These are phyloP conservation scores for Coelastrella sp. DNA, from an alignment of 139 green algal genomes.

Conservation along the genomic window DNA sequence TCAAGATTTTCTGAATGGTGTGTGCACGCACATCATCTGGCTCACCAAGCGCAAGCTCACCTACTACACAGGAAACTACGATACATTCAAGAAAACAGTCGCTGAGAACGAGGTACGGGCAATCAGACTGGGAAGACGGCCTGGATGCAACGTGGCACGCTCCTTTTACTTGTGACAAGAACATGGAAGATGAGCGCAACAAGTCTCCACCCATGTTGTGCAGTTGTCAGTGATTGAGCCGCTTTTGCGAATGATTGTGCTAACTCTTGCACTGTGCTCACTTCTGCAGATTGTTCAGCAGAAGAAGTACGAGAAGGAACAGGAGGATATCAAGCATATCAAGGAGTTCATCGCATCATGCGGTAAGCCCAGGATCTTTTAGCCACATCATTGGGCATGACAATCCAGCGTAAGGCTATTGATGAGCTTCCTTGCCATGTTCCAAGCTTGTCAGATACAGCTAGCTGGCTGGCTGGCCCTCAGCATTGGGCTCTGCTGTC, in stretches of 20 bases:
- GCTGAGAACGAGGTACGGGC: conserved; percentile 49
- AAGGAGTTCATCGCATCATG: conserved; percentile 80
- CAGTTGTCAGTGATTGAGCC: background rate
- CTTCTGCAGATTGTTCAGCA: conserved; percentile 82
- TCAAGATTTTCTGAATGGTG: conserved; percentile 89
- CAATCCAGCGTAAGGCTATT: too few species aligned
- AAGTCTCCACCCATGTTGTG: too few species aligned
- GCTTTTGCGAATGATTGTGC: background rate
- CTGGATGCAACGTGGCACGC: too few species aligned
- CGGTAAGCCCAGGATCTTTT: conserved; percentile 44
- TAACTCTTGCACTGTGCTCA: background rate
- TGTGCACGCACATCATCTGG: conserved; percentile 92
- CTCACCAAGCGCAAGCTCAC: conserved; percentile 72
- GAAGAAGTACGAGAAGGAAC: conserved; percentile 96
- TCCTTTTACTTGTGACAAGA: too few species aligned
- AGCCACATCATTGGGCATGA: too few species aligned
- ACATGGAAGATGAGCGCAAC: too few species aligned
- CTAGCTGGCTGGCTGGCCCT: too few species aligned
- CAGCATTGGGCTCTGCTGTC: too few species aligned
- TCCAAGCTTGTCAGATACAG: background rate
- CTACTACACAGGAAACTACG: conserved; percentile 86
- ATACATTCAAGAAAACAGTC: conserved; percentile 88
- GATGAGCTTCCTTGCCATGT: background rate
- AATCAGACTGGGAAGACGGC: too few species aligned
- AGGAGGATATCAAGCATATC: conserved; percentile 86